Conservation (phyloP, 1,284 basidiomycete genomes). For the Fomitiporia mediterranea region DNA sequence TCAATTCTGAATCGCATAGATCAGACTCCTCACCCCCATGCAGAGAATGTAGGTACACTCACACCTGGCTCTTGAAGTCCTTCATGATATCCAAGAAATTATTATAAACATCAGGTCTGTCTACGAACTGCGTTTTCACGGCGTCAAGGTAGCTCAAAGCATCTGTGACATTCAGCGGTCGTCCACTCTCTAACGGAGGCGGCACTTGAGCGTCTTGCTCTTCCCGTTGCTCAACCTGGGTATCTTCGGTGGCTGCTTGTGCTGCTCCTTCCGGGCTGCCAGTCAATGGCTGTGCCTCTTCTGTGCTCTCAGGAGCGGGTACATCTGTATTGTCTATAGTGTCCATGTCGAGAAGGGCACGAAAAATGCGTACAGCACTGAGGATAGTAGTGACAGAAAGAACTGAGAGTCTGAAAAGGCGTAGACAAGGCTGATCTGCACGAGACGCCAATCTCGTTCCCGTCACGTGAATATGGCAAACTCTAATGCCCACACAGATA, state of each 20-base stretch:
- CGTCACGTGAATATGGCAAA: no score
- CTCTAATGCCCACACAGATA: no score
- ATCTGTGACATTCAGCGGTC: constrained; percentile 45
- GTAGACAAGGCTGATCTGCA: no score
- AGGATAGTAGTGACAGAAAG: no score
- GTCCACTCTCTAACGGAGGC: not conserved
- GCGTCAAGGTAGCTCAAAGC: constrained; percentile 97
- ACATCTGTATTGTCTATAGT: no score
- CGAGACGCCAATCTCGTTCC: no score
- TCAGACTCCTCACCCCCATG: constrained; percentile 13
- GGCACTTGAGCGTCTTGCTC: not conserved
- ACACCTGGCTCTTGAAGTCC: constrained; percentile 95
- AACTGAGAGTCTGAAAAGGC: no score
- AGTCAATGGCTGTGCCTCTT: no score
- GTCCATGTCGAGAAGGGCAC: no score
- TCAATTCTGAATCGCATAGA: constrained; percentile 68
- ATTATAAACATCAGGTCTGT: constrained; percentile 95
- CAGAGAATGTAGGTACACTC: constrained; percentile 35
- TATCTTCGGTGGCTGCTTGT: not conserved
- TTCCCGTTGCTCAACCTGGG: not conserved
- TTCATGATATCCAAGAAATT: constrained; percentile 99
- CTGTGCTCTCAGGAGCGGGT: no score
- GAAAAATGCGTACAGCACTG: no score
- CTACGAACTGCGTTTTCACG: constrained; percentile 90
- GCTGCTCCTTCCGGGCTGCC: no score